These are phyloP conservation scores for Coemansia sp. DNA, from an alignment of 192 early-diverging fungal genomes.

Conservation along the genomic window DNA sequence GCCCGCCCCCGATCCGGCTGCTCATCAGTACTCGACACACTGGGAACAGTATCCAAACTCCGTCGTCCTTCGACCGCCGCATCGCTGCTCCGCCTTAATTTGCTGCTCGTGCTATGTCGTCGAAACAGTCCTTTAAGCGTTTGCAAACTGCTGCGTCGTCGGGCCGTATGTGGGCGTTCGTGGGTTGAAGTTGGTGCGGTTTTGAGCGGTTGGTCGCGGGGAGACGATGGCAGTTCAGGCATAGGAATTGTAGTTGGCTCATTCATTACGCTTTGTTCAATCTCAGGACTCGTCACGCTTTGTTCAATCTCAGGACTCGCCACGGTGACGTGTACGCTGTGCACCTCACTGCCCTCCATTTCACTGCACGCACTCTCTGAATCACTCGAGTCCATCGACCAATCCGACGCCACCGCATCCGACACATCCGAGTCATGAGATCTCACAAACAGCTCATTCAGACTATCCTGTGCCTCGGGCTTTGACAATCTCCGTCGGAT, in stretches of 20 bases:
- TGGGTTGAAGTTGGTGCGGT: background rate
- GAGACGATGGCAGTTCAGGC: conserved; percentile 13
- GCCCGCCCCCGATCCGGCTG: background rate
- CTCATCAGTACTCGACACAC: background rate
- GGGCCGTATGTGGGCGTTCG: background rate
- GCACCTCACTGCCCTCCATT: background rate
- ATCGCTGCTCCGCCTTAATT: background rate
- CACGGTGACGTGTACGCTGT: conserved; percentile 7
- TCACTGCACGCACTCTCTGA: background rate
- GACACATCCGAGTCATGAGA: too few species aligned
- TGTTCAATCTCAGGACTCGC: background rate
- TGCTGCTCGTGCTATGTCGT: conserved; percentile 21
- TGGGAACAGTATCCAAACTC: conserved; percentile 20
- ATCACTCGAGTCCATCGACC: conserved; percentile 7
- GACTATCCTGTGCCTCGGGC: conserved; percentile 10
- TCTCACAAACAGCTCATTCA: conserved; percentile 8
- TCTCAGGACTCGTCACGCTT: background rate
- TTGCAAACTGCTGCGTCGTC: conserved; percentile 35
- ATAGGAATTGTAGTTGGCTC: conserved; percentile 12
- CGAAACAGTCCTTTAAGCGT: conserved; percentile 33
- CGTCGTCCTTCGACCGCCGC: background rate
- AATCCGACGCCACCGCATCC: conserved; percentile 4
- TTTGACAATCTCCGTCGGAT: conserved; percentile 21
- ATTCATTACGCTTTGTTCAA: background rate
- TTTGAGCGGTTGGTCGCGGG: background rate